phyloP scores from a whole-genome alignment of 2,329 filamentous ascomycete species.

The Diaporthe ampelina region DNA sequence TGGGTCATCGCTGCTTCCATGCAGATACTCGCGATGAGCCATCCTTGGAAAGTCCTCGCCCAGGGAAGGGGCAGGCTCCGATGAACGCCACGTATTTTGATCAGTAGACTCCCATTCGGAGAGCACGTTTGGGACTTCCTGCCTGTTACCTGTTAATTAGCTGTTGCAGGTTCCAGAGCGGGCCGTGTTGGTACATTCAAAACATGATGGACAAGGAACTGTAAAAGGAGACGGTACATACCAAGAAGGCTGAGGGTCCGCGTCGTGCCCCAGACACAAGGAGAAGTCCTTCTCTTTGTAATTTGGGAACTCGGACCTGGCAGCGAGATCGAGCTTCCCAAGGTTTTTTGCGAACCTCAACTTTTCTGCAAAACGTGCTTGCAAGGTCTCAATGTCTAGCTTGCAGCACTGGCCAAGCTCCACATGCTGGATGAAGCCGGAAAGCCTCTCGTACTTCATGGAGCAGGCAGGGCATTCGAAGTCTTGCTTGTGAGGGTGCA shows the following conservation, averaged over 20 bases:
- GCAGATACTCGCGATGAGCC: constrained; percentile 40
- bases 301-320: neutral
- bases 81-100: neutral
- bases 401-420: constrained; percentile 56
- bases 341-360: constrained; percentile 52
- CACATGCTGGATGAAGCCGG: constrained; percentile 60
- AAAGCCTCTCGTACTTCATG: constrained; percentile 53
- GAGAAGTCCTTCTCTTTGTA: constrained; percentile 35
- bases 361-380: constrained; percentile 47
- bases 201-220: neutral
- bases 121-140: neutral
- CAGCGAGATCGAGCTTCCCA: constrained; percentile 40
- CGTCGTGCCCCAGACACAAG: constrained; percentile 10
- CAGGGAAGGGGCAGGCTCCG: neutral
- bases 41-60: constrained; percentile 1
- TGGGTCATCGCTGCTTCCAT: constrained; percentile 42
- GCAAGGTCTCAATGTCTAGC: constrained; percentile 46
- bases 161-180: neutral
- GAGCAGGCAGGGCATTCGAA: constrained; percentile 64
- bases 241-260: neutral
- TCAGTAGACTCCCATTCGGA: constrained; percentile 39
- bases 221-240: neutral
- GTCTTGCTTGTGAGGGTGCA: constrained; percentile 56
- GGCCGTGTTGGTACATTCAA: neutral
- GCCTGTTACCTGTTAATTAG: neutral